Evolutionary conservation across 257 asterid genomes (phyloP), one percentile per base, ranked within the genome.

Genomic region (Linaria vulgaris): DNA sequence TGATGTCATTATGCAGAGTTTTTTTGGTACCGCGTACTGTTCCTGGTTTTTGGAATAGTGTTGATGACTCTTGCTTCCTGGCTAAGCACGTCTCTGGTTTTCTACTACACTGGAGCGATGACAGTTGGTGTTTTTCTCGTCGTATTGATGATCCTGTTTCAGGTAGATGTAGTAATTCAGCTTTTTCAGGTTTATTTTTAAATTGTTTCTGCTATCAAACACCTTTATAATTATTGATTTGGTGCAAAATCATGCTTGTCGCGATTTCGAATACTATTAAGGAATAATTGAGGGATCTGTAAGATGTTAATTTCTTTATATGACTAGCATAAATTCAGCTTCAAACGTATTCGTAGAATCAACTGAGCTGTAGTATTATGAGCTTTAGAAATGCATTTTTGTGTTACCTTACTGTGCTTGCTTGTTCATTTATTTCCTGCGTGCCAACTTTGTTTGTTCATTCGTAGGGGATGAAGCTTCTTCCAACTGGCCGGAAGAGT

Each of bases 381-480:
- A 52, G 11, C 54, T 47, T 19, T 46, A 30, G 11, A 47, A 19
- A 39, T 50, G 56, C 63, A 63, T 34, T 34, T 52, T 19, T 62
- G 37, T 25, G 17, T 22, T 15, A 41, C 47, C 55, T 34, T 55
- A 23, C 30, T 65, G 15, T 30, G 30, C 56, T 65, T 68, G 7
- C 43, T 14, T 38, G 15, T 66, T 70, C 45, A 37, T 45, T 19
- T 47, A 10, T 23, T 21, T 48, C 72, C 16, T n/a, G 51, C 73
- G 27, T 56, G 58, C 67, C 21, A 4, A 34, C 19, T 48, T 71
- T 50, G 63, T 56, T 59, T 38, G 20, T 59, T 67, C 63, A 27
- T 69, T 69, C 59, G 69, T 88, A 92, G 99, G 99, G 99, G 61
- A 92, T 89, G 99, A 89, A 78, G 82, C 90, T 89, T 78, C 97